These are phyloP conservation scores for Tetrapisispora arboricola DNA, from an alignment of 805 yeast genomes.

Conservation along the genomic window DNA sequence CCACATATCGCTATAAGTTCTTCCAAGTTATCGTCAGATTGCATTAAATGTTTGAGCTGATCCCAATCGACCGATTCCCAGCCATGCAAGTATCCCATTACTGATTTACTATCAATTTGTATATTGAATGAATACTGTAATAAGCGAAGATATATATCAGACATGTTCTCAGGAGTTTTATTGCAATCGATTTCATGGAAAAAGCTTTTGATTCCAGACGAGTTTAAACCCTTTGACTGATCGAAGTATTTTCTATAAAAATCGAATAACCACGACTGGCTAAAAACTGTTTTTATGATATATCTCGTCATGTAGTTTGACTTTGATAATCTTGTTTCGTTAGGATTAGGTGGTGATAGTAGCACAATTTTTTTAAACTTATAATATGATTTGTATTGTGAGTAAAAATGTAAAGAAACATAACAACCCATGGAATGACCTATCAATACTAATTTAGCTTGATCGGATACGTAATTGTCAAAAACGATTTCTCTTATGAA, in stretches of 20 bases:
- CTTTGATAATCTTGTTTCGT: slow-evolving; percentile 12
- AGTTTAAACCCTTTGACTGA: slow-evolving; percentile 23
- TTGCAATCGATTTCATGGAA: slow-evolving; percentile 12
- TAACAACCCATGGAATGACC: slow-evolving; percentile 75
- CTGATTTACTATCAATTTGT: slow-evolving; percentile 20
- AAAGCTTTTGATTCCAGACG: slow-evolving; percentile 24
- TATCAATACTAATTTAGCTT: slow-evolving; percentile 11
- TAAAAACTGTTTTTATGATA: slow-evolving; percentile 9
- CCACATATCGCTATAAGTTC: slow-evolving; percentile 17
- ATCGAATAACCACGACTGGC: slow-evolving; percentile 21
- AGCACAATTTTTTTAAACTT: slow-evolving; percentile 23
- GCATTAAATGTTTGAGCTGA: no score
- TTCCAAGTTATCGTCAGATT: background rate
- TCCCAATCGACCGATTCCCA: slow-evolving; percentile 24
- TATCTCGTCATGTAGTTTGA: slow-evolving; percentile 9
- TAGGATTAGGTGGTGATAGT: slow-evolving; percentile 39
- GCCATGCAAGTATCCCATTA: slow-evolving; percentile 24
- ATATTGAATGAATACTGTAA: slow-evolving; percentile 25
- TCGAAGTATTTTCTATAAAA: slow-evolving; percentile 22
- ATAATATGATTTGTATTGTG: slow-evolving; percentile 17
- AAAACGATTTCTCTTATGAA: background rate
- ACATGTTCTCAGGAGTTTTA: background rate
- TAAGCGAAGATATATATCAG: slow-evolving; percentile 14
- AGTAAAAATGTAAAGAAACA: slow-evolving; percentile 38
- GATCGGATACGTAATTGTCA: background rate